Base-by-base conservation (phyloP, 2,329 filamentous ascomycete species). In the Orbilia oligospora region DNA sequence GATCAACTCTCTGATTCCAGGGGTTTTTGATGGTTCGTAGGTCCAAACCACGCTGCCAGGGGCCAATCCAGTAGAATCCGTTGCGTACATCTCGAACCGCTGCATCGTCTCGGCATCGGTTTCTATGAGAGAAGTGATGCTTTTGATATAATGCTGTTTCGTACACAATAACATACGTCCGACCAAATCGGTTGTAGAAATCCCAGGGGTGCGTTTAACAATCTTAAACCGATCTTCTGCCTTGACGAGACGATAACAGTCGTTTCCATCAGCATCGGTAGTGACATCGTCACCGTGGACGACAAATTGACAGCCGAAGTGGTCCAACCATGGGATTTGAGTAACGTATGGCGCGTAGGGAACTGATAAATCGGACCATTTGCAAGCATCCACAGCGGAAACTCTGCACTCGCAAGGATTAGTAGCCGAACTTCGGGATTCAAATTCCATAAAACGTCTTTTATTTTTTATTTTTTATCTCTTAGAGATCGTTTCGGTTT, bases 241-340 rank as follows among this genome's bases (percentile, higher is more conserved):
- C 86, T 99, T 99, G 83, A 99, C 96, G 83, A 95, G 98, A 78
- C 96, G 92, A 86, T 99, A 99, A 86, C 95, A 98, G 86, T 99
- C 96, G 84, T 97, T 92, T 49, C 96, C 96, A 81, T 91, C 90
- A 83, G 92, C 93, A 85, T 99, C 96, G 0, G 94, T 97, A 1
- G 96, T 98, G 83, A 98, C 97, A 85, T 98, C 95, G 84, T 98
- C 96, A 78, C 95, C 95, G 85, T 98, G 95, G 1, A 97, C 95
- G 49, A 98, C 96, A 84, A 95, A 98, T 83, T 92, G 90, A 87
- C 96, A 98, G 80, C 96, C 94, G 84, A 96, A 97, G 85, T 97
- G 94, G 71, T 91, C 91, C 83, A 99, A 97, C 93, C 94, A 99
- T 61, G 92, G 91, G 58, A 98, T 89, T 78, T 91, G 91, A 22